A percentile compares a stretch with the other conserved stretches of the same genome.
These are phyloP conservation scores for Crataegus laevigata DNA, from an alignment of 306 rosid species.

Conservation along the genomic window DNA sequence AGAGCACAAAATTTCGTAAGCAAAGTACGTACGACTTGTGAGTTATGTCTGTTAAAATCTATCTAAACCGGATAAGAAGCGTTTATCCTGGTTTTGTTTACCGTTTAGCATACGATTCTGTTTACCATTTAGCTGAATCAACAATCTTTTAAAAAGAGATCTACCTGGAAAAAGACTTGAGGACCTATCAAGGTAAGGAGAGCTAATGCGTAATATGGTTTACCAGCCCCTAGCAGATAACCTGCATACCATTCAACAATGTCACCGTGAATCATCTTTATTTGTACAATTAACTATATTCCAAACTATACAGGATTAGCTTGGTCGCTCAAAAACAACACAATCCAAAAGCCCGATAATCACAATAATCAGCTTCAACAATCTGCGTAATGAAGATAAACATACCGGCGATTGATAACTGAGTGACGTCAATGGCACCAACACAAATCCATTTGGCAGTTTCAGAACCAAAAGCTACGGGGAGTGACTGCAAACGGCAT, in stretches of 20 bases:
- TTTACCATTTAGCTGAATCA: not conserved
- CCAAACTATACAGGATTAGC: not conserved
- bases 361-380: not conserved
- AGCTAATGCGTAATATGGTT: constrained; percentile 81
- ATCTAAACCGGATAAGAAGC: not conserved
- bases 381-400: not conserved
- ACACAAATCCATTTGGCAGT: constrained; percentile 98
- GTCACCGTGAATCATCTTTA: not conserved
- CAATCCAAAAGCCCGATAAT: not conserved
- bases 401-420: constrained; percentile 77
- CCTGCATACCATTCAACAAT: constrained; percentile 40
- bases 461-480: constrained; percentile 94
- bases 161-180: constrained; percentile 89
- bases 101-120: not conserved
- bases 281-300: not conserved
- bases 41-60: not conserved
- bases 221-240: constrained; percentile 80
- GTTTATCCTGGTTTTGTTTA: too few species aligned
- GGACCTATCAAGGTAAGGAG: constrained; percentile 71
- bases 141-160: not conserved
- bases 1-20: not conserved
- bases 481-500: constrained; percentile 72
- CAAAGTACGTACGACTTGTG: not conserved
- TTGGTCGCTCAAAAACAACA: not conserved
- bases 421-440: constrained; percentile 94